Conservation (phyloP, 306 rosid genomes). For the Pterocarpus macrocarpus region DNA sequence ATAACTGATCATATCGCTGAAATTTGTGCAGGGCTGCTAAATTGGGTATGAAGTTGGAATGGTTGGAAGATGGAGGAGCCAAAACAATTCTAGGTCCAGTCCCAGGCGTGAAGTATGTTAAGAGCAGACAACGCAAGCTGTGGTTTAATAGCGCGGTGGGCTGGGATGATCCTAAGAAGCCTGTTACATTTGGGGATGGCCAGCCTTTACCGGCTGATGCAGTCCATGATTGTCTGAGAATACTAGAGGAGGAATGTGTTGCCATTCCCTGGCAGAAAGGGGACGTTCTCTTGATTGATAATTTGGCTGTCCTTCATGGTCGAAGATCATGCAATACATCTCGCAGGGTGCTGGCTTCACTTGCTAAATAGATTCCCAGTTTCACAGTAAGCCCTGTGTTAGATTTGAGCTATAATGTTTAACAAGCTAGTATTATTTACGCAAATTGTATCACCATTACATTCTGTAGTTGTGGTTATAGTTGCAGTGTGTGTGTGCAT, state of each 20-base stretch:
- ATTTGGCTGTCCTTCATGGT: slow-evolving; percentile 87
- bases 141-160: slow-evolving; percentile 92
- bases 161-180: slow-evolving; percentile 73
- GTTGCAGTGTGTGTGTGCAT: not conserved
- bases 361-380: slow-evolving; percentile 41
- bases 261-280: slow-evolving; percentile 68
- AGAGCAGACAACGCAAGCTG: slow-evolving; percentile 65
- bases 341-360: slow-evolving; percentile 58
- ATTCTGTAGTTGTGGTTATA: not conserved
- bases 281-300: slow-evolving; percentile 78
- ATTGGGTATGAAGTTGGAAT: slow-evolving; percentile 85
- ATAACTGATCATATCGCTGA: not conserved
- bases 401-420: not conserved
- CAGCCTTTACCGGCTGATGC: slow-evolving; percentile 67
- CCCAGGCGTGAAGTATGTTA: slow-evolving; percentile 69
- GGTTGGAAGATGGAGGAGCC: slow-evolving; percentile 75
- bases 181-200: slow-evolving; percentile 84
- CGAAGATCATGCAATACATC: slow-evolving; percentile 76
- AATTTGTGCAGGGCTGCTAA: slow-evolving; percentile 68
- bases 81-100: slow-evolving; percentile 83
- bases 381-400: too few relatives aligned
- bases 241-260: slow-evolving; percentile 75
- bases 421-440: not conserved
- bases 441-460: not conserved
- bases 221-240: slow-evolving; percentile 64